A percentile compares a stretch with the other conserved stretches of the same genome.
Evolutionary conservation across 164 flowering plant species (phyloP).

Genomic region (Umbilicus rupestris): DNA sequence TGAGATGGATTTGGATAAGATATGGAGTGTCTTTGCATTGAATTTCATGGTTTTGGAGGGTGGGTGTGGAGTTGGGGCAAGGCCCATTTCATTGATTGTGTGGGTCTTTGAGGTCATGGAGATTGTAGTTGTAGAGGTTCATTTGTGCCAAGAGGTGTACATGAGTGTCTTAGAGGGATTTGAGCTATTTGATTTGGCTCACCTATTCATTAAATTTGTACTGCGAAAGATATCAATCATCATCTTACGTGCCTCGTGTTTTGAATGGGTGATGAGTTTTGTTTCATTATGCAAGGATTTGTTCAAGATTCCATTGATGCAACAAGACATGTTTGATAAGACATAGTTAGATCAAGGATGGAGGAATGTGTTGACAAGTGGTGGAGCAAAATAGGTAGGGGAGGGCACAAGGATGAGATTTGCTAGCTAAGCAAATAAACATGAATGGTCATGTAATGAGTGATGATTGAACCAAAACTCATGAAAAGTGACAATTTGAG

Average conservation of each 20-base stretch:
- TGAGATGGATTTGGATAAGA: constrained; percentile 2
- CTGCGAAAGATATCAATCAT: too few species aligned
- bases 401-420: neutral
- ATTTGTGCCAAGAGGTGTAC: too few species aligned
- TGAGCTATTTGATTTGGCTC: too few species aligned
- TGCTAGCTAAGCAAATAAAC: constrained; percentile 8
- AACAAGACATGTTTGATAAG: constrained; percentile 2
- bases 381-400: constrained; percentile 4
- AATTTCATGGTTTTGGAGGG: neutral
- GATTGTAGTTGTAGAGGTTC: neutral
- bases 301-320: neutral
- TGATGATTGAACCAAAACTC: constrained; percentile 1
- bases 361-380: neutral
- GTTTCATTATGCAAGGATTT: neutral
- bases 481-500: constrained; percentile 2
- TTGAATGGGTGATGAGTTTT: neutral
- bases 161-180: too few species aligned
- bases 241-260: neutral
- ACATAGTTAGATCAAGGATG: neutral
- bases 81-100: constrained; percentile 5
- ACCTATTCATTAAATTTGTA: too few species aligned
- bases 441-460: neutral
- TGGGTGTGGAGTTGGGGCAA: neutral
- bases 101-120: neutral
- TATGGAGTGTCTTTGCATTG: neutral